Evolutionary conservation across 2,329 filamentous ascomycete species (phyloP).

Genomic region (Spiromastix sp.): DNA sequence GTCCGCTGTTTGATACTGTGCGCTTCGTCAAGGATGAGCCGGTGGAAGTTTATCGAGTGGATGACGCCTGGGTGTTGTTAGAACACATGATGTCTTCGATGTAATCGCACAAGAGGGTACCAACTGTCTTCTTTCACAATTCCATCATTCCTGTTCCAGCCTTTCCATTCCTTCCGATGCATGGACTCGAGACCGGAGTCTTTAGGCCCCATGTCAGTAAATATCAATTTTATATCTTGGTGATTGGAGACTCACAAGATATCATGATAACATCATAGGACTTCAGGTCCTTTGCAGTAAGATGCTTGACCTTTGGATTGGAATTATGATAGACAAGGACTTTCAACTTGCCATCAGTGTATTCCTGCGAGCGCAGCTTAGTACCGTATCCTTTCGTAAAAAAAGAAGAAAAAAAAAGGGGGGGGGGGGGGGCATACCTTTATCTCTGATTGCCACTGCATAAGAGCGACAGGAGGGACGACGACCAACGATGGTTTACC

Average conservation of each 20-base stretch:
- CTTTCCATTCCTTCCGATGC: conserved; percentile 84
- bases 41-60: conserved; percentile 78
- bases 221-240: background rate
- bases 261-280: conserved; percentile 92
- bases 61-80: conserved; percentile 49
- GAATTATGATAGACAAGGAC: conserved; percentile 86
- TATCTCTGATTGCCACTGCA: conserved; percentile 88
- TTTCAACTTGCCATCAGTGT: conserved; percentile 82
- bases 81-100: background rate
- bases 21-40: conserved; percentile 87
- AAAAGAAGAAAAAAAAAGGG: background rate
- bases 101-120: conserved; percentile 15
- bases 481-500: conserved; percentile 75
- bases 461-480: conserved; percentile 83
- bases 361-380: conserved; percentile 26
- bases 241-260: conserved; percentile 61
- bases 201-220: conserved; percentile 10
- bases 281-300: conserved; percentile 64
- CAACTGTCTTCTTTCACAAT: conserved; percentile 64
- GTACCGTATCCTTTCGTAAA: too few relatives aligned
- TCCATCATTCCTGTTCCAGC: conserved; percentile 70
- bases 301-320: conserved; percentile 68
- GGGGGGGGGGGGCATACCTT: conserved; percentile 37
- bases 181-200: conserved; percentile 70
- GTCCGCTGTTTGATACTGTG: conserved; percentile 82